Conservation (phyloP, 352 stramenopile species). For the Blastocystis sp. region DNA sequence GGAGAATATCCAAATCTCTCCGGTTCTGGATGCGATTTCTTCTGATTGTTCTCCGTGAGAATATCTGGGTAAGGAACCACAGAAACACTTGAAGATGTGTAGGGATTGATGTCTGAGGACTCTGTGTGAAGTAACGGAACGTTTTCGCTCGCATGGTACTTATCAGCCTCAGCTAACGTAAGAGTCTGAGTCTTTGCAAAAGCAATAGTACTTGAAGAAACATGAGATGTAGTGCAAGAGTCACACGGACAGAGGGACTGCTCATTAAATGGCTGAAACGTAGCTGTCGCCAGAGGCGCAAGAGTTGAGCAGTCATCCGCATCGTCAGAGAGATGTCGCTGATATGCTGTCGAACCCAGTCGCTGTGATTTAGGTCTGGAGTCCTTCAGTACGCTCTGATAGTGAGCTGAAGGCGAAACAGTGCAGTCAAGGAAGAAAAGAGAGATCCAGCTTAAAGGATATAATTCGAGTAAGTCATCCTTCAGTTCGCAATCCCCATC, state of each 20-base stretch:
- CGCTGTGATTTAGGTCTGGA: not conserved
- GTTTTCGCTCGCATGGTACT: not conserved
- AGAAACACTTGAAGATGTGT: not conserved
- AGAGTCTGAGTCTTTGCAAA: conserved; percentile 25
- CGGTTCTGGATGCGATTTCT: not conserved
- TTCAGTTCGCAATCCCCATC: not conserved
- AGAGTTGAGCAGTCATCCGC: not conserved
- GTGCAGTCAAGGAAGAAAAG: not conserved
- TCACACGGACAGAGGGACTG: not conserved
- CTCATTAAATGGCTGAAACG: not conserved
- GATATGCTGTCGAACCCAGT: not conserved
- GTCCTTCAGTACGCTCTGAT: conserved; percentile 11
- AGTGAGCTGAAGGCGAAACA: not conserved
- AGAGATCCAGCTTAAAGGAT: not conserved
- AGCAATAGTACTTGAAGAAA: conserved; percentile 10
- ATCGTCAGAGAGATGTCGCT: conserved; percentile 6
- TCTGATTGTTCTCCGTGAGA: not conserved
- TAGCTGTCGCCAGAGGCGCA: not conserved
- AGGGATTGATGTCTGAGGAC: not conserved
- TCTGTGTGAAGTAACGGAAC: not conserved
- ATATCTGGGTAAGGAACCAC: not conserved
- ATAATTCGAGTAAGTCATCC: conserved; percentile 19
- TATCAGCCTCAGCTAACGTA: not conserved
- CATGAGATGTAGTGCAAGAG: not conserved
- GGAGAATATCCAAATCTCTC: not conserved